phyloP scores from a whole-genome alignment of 2,329 filamentous ascomycete genomes.

The Phialemoniopsis sp. region DNA sequence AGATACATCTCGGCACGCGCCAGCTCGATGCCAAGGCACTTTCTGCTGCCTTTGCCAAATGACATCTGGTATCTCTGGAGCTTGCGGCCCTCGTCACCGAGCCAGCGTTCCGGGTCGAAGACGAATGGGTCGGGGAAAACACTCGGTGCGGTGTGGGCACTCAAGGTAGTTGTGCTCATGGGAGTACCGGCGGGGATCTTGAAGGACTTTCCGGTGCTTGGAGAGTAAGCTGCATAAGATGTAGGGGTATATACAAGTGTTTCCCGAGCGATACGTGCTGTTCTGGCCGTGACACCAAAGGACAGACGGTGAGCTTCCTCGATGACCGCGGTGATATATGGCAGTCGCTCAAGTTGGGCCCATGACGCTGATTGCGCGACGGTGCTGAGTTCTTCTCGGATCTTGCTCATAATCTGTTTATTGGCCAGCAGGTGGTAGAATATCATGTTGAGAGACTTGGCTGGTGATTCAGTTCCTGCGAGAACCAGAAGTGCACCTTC shows the following conservation, averaged over 20 bases:
- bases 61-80: constrained; percentile 15
- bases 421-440: constrained; percentile 20
- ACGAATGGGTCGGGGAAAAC: constrained; percentile 29
- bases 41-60: constrained; percentile 13
- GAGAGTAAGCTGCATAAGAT: too few relatives aligned
- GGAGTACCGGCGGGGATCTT: constrained; percentile 28
- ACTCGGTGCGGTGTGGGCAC: constrained; percentile 31
- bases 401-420: constrained; percentile 11
- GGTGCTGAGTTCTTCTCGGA: constrained; percentile 19
- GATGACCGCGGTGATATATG: constrained; percentile 24
- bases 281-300: constrained; percentile 12
- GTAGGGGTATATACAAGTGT: too few relatives aligned
- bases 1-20: not conserved
- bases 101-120: constrained; percentile 35
- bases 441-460: constrained; percentile 19
- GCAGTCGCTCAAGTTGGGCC: constrained; percentile 29
- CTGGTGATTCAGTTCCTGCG: too few relatives aligned
- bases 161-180: constrained; percentile 29
- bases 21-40: constrained; percentile 18
- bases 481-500: too few relatives aligned
- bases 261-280: constrained; percentile 11
- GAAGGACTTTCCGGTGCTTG: constrained; percentile 11
- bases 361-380: constrained; percentile 13
- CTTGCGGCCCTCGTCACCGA: constrained; percentile 21
- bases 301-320: constrained; percentile 15